phyloP scores from a whole-genome alignment of 306 rosid genomes.

The Heteromeles arbutifolia region DNA sequence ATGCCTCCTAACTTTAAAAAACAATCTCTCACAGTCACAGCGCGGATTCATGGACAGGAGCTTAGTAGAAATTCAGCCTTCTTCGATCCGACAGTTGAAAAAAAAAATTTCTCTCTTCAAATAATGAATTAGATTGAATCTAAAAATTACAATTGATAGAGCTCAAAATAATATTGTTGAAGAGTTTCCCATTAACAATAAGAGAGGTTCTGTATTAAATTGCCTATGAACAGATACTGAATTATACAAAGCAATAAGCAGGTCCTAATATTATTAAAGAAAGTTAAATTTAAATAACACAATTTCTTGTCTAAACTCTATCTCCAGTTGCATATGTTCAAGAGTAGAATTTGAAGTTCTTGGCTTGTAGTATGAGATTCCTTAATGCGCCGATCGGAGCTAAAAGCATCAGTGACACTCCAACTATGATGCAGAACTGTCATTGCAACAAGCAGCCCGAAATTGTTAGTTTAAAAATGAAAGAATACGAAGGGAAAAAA shows the following conservation, averaged over 20 bases:
- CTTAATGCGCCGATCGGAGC: constrained; percentile 28
- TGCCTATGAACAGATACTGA: neutral
- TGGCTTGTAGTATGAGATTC: constrained; percentile 17
- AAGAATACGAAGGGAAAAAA: too few relatives aligned
- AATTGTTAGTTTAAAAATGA: neutral
- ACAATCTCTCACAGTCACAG: neutral
- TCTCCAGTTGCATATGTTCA: neutral
- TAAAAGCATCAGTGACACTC: constrained; percentile 7
- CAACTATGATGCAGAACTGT: constrained; percentile 20
- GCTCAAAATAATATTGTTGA: neutral
- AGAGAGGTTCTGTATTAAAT: neutral
- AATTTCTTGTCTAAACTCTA: neutral
- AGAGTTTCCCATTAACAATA: neutral
- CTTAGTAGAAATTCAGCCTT: neutral
- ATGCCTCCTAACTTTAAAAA: neutral
- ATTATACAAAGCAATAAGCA: neutral
- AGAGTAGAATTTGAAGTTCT: constrained; percentile 19
- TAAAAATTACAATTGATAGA: neutral
- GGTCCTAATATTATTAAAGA: neutral
- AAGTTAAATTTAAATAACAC: neutral
- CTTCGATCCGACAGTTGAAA: too few relatives aligned
- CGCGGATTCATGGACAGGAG: neutral
- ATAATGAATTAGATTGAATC: neutral
- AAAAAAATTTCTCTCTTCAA: neutral
- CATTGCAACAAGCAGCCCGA: neutral